A percentile compares a stretch with the other conserved stretches of the same genome.
Conservation (phyloP, 129 eudicot species). For the Artemisia tridentata region DNA sequence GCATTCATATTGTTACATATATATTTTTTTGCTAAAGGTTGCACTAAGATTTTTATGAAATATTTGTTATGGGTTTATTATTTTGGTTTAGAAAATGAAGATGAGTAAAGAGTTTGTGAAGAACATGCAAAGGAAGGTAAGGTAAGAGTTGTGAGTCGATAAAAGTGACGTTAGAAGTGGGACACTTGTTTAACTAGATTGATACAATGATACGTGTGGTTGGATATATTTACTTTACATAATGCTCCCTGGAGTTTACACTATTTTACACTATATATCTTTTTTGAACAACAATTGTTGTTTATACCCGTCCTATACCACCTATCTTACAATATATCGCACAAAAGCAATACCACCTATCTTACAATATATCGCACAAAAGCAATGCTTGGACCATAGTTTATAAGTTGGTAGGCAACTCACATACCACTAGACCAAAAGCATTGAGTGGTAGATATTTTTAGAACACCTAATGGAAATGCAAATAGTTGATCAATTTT, state of each 20-base stretch:
- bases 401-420: too few species aligned
- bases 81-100: conserved; percentile 3
- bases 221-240: background rate
- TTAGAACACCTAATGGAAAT: too few species aligned
- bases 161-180: conserved; percentile 19
- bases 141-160: conserved; percentile 22
- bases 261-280: background rate
- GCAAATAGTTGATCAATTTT: too few species aligned
- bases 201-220: conserved; percentile 30
- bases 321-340: too few species aligned
- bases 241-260: background rate
- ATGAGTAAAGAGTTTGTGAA: conserved; percentile 11
- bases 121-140: conserved; percentile 24
- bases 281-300: too few species aligned
- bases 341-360: too few species aligned
- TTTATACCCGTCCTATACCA: too few species aligned
- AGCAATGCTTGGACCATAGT: too few species aligned
- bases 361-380: too few species aligned
- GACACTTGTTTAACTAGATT: conserved; percentile 4
- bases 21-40: background rate
- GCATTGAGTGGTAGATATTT: too few species aligned
- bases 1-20: conserved; percentile 19
- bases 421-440: too few species aligned
- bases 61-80: conserved; percentile 4
- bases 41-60: background rate